Base-by-base conservation (phyloP, 2,329 filamentous ascomycete species). In the Xylaria sp. region DNA sequence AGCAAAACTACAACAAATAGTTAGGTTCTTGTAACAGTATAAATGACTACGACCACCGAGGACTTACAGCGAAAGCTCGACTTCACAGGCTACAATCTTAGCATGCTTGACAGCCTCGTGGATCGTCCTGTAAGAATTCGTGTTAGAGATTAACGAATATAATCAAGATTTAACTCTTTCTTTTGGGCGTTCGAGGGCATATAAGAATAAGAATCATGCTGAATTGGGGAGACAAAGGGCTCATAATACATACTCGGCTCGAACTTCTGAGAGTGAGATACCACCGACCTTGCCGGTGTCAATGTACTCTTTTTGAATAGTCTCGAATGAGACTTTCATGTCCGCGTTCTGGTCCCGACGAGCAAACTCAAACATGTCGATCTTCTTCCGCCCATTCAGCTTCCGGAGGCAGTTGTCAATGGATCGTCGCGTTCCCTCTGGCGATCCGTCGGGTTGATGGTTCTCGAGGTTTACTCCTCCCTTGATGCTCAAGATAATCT, bases 401-500 rank as follows among this genome's bases (percentile, higher is more conserved):
- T 73, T 72, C 28, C 62, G 67, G 48, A 88, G 72, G 71, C 81
- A 6, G 53, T 56, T 81, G 43, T 89, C 85, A 39, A 89, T 78
- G 28, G 81, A 83, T 13, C 80, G 79, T 23, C 84, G 83, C 9
- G 87, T 81, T 39, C 81, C 81, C 60, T 83, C 81, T 28, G 83
- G 83, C 5, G 82, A 84, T 18, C 83, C 82, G 69, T 87, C 83
- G 0, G 83, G 77, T 0, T 70, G 71, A 0, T 71, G 53, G 34
- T 80, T 75, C 4, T 72, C 70, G 0, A 73, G 53, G 57, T 81
- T 73, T 18, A 82, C 25, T 1, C 82, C 86, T n/a, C 87, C 87
- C 76, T 89, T 89, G 73, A 89, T 82, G 72, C 81, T 84, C 28
- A 89, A 78, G 7, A 88, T 80, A 3, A 89, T 81, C 73, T 87